Conservation (phyloP, 106 monocot species). For the Allium cepa region DNA sequence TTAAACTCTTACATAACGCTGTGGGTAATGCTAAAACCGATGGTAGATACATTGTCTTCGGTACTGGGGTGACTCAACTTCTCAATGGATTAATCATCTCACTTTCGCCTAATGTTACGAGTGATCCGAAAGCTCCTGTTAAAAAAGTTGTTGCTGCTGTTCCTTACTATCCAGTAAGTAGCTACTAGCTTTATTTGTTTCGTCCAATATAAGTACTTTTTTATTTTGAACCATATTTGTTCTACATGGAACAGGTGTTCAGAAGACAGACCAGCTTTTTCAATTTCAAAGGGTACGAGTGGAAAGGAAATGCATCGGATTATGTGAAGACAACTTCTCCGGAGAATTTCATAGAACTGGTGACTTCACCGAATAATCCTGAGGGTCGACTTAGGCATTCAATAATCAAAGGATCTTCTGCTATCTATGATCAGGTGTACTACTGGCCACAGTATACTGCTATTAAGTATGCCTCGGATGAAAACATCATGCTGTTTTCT, state of each 20-base stretch:
- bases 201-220: neutral
- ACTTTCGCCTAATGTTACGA: slow-evolving; percentile 26
- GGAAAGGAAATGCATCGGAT: slow-evolving; percentile 41
- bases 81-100: slow-evolving; percentile 58
- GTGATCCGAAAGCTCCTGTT: slow-evolving; percentile 3
- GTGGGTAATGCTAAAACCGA: slow-evolving; percentile 32
- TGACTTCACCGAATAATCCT: slow-evolving; percentile 81
- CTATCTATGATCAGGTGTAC: slow-evolving; percentile 59
- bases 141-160: slow-evolving; percentile 46
- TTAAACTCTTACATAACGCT: slow-evolving; percentile 36
- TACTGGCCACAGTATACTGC: slow-evolving; percentile 81
- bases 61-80: slow-evolving; percentile 60
- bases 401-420: slow-evolving; percentile 36
- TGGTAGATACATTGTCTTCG: slow-evolving; percentile 49
- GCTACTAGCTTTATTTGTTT: neutral
- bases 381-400: slow-evolving; percentile 27
- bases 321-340: slow-evolving; percentile 18
- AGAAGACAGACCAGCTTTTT: slow-evolving; percentile 38
- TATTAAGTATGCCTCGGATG: slow-evolving; percentile 49
- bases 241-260: slow-evolving; percentile 24
- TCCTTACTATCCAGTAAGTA: slow-evolving; percentile 48
- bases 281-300: slow-evolving; percentile 29
- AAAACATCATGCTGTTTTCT: slow-evolving; percentile 71
- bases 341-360: slow-evolving; percentile 53
- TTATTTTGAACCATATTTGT: neutral